Evolutionary conservation across 2,329 filamentous ascomycete species (phyloP).

Genomic region (Botrytis cinerea): DNA sequence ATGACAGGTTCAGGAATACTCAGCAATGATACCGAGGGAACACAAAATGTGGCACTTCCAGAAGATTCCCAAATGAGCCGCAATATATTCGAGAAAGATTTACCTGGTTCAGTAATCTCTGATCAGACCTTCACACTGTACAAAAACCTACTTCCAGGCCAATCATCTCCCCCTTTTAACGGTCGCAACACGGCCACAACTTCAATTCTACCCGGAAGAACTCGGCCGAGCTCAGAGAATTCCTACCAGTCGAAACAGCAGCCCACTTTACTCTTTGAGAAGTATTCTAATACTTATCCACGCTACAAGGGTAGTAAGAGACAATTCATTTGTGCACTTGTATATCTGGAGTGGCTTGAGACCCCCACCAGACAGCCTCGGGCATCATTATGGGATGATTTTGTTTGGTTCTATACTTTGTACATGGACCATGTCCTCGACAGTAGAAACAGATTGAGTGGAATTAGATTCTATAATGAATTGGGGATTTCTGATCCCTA

Average conservation of each 20-base stretch:
- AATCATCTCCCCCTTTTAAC: neutral
- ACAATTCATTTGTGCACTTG: slow-evolving; percentile 50
- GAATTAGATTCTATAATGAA: slow-evolving; percentile 13
- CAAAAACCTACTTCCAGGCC: neutral
- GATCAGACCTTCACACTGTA: neutral
- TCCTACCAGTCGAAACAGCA: neutral
- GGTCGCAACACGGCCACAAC: neutral
- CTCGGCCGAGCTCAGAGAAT: neutral
- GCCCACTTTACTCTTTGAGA: slow-evolving; percentile 37
- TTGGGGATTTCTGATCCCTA: slow-evolving; percentile 3
- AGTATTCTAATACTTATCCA: slow-evolving; percentile 49
- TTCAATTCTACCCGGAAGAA: neutral
- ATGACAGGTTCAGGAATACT: too few relatives aligned
- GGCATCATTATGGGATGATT: slow-evolving; percentile 55
- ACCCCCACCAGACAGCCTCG: slow-evolving; percentile 42
- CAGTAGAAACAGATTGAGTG: neutral
- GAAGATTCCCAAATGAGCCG: neutral
- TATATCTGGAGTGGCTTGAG: slow-evolving; percentile 47
- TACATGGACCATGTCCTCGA: slow-evolving; percentile 38
- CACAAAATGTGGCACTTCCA: neutral
- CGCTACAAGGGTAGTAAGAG: slow-evolving; percentile 45
- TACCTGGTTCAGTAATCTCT: neutral
- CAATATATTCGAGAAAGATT: neutral
- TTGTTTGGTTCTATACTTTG: slow-evolving; percentile 49
- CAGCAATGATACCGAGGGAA: neutral